Percentiles rank a stretch among this genome's conserved stretches.
phyloP scores from a whole-genome alignment of 371 early-diverging fungal species.

The Haplosporangium sp. region DNA sequence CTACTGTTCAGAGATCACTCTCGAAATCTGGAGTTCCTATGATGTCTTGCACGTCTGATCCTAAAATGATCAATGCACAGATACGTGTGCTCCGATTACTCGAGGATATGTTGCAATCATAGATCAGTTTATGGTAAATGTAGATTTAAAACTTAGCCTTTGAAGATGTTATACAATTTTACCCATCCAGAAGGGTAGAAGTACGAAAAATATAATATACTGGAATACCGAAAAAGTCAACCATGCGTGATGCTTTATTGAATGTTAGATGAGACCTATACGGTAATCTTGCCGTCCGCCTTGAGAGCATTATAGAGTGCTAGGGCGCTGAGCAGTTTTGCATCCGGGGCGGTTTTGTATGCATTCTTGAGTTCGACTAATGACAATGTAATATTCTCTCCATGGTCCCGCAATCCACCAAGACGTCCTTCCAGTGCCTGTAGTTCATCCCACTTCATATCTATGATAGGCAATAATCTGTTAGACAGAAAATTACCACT shows the following conservation, averaged over 20 bases:
- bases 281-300: slow-evolving; percentile 50
- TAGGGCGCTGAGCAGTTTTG: slow-evolving; percentile 78
- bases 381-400: slow-evolving; percentile 80
- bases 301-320: slow-evolving; percentile 73
- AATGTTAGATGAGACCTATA: not conserved
- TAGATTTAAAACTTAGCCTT: too few relatives aligned
- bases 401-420: slow-evolving; percentile 80
- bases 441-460: slow-evolving; percentile 64
- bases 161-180: too few relatives aligned
- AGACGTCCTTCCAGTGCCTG: slow-evolving; percentile 71
- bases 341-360: slow-evolving; percentile 76
- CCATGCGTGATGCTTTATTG: not conserved
- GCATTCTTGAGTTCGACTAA: slow-evolving; percentile 74
- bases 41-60: slow-evolving; percentile 30
- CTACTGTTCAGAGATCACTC: slow-evolving; percentile 17
- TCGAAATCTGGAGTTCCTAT: slow-evolving; percentile 27
- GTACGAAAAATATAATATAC: not conserved
- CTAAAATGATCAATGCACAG: slow-evolving; percentile 25
- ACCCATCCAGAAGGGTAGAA: too few relatives aligned
- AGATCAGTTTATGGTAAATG: not conserved
- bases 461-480: slow-evolving; percentile 11
- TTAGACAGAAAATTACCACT: not conserved
- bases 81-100: slow-evolving; percentile 44
- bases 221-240: not conserved
- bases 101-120: slow-evolving; percentile 40